phyloP scores from a whole-genome alignment of 441 rosid species.

The Arabidopsis hybrid region DNA sequence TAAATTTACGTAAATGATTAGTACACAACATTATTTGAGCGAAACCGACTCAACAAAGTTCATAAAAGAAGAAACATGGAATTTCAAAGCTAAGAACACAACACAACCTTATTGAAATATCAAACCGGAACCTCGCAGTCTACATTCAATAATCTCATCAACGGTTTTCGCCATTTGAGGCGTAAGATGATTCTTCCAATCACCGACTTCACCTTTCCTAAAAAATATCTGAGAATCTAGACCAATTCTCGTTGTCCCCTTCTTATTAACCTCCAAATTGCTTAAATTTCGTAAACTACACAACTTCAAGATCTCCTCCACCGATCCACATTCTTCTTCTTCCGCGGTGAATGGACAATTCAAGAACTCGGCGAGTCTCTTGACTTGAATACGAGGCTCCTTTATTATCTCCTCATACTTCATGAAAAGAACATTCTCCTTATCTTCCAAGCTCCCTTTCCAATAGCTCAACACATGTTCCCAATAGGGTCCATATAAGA shows the following conservation, averaged over 20 bases:
- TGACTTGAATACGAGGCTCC: slow-evolving; percentile 45
- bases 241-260: slow-evolving; percentile 48
- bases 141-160: slow-evolving; percentile 50
- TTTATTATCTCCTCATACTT: slow-evolving; percentile 58
- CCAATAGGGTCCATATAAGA: slow-evolving; percentile 64
- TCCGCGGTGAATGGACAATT: slow-evolving; percentile 51
- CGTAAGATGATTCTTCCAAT: slow-evolving; percentile 54
- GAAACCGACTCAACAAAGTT: background rate
- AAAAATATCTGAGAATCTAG: slow-evolving; percentile 48
- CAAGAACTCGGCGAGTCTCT: slow-evolving; percentile 53
- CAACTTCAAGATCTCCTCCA: slow-evolving; percentile 53
- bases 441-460: slow-evolving; percentile 55
- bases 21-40: background rate
- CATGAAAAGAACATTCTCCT: slow-evolving; percentile 52
- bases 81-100: slow-evolving; percentile 1
- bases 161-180: slow-evolving; percentile 51
- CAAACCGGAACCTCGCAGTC: slow-evolving; percentile 48
- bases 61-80: background rate
- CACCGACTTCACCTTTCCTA: slow-evolving; percentile 65
- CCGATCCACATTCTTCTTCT: slow-evolving; percentile 46
- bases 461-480: slow-evolving; percentile 62
- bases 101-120: slow-evolving; percentile 24
- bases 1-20: background rate
- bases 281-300: slow-evolving; percentile 63
- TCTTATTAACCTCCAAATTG: slow-evolving; percentile 58